Conservation (phyloP, 208 protist species). For the Acanthamoeba healyi region DNA sequence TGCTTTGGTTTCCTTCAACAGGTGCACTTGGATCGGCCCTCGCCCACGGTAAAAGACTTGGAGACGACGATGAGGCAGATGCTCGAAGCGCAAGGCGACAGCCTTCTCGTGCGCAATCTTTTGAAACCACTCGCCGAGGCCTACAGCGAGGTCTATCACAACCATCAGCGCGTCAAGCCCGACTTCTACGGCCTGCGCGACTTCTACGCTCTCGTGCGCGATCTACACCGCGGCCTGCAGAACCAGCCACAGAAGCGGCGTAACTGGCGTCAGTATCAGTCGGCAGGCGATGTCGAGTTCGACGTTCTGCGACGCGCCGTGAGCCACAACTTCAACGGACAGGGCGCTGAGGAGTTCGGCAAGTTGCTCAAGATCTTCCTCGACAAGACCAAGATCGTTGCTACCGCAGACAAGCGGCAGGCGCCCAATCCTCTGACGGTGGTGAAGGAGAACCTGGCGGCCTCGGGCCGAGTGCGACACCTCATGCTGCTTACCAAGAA, state of each 20-base stretch:
- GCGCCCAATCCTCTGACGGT: background rate
- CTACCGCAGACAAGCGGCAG: background rate
- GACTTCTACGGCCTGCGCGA: constrained; percentile 89
- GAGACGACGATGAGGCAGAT: constrained; percentile 37
- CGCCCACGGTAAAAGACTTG: constrained; percentile 58
- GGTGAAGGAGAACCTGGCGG: constrained; percentile 28
- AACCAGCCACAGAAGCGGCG: background rate
- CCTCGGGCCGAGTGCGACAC: background rate
- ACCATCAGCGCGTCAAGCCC: constrained; percentile 71
- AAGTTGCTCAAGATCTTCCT: constrained; percentile 57
- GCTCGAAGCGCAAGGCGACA: constrained; percentile 13
- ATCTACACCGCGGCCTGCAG: constrained; percentile 32
- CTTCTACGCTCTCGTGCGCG: constrained; percentile 85
- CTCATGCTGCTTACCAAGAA: constrained; percentile 75
- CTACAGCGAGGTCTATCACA: constrained; percentile 65
- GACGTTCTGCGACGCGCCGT: constrained; percentile 5
- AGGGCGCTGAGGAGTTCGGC: constrained; percentile 16
- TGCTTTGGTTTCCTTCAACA: background rate
- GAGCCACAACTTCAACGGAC: constrained; percentile 80
- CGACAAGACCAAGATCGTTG: constrained; percentile 11
- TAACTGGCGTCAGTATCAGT: background rate
- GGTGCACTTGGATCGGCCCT: constrained; percentile 45
- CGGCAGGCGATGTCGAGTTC: background rate
- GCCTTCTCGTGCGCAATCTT: background rate
- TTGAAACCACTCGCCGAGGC: constrained; percentile 21